phyloP scores from a whole-genome alignment of 441 rosid species.

The Hura crepitans region DNA sequence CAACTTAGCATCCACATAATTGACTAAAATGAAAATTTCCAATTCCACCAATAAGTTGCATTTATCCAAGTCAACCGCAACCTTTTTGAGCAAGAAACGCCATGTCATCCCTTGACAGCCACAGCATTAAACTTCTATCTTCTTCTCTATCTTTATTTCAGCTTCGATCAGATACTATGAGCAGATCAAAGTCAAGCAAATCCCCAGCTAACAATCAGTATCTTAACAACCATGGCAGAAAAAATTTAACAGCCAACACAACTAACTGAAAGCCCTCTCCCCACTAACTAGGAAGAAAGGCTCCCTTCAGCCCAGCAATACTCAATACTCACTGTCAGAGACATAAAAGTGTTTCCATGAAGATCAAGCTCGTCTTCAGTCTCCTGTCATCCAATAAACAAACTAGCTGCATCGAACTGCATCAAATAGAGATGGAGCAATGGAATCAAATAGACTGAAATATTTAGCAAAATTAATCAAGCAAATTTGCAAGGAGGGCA shows the following conservation, averaged over 20 bases:
- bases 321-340: not conserved
- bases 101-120: not conserved
- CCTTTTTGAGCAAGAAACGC: not conserved
- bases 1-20: not conserved
- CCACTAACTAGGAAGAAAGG: too few relatives aligned
- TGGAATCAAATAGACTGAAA: not conserved
- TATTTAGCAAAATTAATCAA: not conserved
- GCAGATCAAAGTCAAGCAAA: too few relatives aligned
- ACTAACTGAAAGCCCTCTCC: too few relatives aligned
- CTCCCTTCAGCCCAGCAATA: too few relatives aligned
- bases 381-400: slow-evolving; percentile 4
- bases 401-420: not conserved
- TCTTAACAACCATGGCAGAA: too few relatives aligned
- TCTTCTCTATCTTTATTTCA: not conserved
- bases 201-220: too few relatives aligned
- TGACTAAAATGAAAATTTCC: not conserved
- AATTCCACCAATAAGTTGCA: not conserved
- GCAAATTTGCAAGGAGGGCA: not conserved
- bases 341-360: not conserved
- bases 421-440: not conserved
- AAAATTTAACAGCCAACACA: too few relatives aligned
- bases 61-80: not conserved
- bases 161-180: not conserved
- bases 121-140: not conserved
- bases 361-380: slow-evolving; percentile 6